Percentiles rank a stretch among this genome's conserved stretches.
Conservation (phyloP, 2,329 filamentous ascomycete genomes). For the Scedosporium boydii region DNA sequence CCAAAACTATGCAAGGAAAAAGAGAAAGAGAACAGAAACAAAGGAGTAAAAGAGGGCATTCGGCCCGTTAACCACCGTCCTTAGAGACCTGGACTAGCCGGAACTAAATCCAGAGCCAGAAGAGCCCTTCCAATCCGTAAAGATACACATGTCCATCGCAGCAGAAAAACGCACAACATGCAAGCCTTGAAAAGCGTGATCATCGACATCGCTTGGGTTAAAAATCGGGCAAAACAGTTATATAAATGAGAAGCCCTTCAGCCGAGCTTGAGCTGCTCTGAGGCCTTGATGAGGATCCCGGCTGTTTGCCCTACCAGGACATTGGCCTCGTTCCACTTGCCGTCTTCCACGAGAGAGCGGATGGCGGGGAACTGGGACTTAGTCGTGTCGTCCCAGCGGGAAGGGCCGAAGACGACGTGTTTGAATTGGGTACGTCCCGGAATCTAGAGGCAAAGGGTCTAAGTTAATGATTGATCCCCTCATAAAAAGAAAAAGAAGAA, state of each 20-base stretch:
- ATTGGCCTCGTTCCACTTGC: slow-evolving; percentile 61
- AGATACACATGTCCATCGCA: not conserved
- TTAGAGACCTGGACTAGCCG: no score
- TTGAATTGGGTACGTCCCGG: slow-evolving; percentile 88
- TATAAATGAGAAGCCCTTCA: not conserved
- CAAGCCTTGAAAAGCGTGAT: not conserved
- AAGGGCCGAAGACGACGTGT: slow-evolving; percentile 81
- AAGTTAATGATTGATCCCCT: slow-evolving; percentile 9
- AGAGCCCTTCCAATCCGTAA: not conserved
- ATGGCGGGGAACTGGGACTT: slow-evolving; percentile 72
- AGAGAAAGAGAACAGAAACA: not conserved
- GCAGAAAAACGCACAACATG: slow-evolving; percentile 2
- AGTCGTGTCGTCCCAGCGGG: slow-evolving; percentile 62
- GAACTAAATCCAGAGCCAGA: not conserved
- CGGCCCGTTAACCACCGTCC: not conserved
- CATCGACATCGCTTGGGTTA: no score
- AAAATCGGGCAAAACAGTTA: no score
- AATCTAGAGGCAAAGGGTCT: slow-evolving; percentile 38
- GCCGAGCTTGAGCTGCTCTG: slow-evolving; percentile 21
- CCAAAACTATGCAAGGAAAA: not conserved
- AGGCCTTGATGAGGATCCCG: slow-evolving; percentile 54
- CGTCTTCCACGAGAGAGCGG: slow-evolving; percentile 64
- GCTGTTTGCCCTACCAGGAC: slow-evolving; percentile 63
- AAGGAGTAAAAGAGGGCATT: not conserved
- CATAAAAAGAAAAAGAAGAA: not conserved